Evolutionary conservation across 2,329 filamentous ascomycete species (phyloP).

Genomic region (Aureobasidium sp.): DNA sequence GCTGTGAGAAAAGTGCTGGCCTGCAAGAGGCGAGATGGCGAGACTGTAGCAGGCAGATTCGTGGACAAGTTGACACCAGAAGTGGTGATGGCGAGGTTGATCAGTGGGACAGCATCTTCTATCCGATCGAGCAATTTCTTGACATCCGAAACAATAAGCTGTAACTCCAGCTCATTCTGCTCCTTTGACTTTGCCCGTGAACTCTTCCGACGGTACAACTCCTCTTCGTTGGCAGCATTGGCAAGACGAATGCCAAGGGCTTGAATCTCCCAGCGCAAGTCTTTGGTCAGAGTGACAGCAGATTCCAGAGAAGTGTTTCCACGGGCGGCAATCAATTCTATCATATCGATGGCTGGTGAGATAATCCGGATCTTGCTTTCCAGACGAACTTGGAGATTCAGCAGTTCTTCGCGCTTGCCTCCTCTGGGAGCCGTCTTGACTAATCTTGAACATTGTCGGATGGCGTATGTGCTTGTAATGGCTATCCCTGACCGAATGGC

Average conservation of each 20-base stretch:
- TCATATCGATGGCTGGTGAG: constrained; percentile 83
- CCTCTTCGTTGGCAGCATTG: constrained; percentile 58
- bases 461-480: constrained; percentile 77
- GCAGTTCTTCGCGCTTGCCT: constrained; percentile 63
- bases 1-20: constrained; percentile 85
- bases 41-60: constrained; percentile 72
- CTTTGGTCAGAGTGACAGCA: constrained; percentile 74
- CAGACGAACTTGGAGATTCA: constrained; percentile 63
- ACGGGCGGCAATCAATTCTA: constrained; percentile 75
- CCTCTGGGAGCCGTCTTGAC: constrained; percentile 68
- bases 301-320: constrained; percentile 79
- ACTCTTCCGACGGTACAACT: constrained; percentile 41
- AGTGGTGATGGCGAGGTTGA: constrained; percentile 89
- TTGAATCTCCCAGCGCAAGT: constrained; percentile 76
- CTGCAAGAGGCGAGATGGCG: constrained; percentile 82
- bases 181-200: constrained; percentile 45
- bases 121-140: constrained; percentile 68
- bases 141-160: constrained; percentile 66
- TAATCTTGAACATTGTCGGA: constrained; percentile 71
- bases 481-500: constrained; percentile 82
- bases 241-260: constrained; percentile 68
- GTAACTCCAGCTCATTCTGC: constrained; percentile 58
- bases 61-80: constrained; percentile 83
- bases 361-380: constrained; percentile 86
- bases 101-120: constrained; percentile 82